phyloP scores from a whole-genome alignment of 2,329 filamentous ascomycete genomes.

The Pseudocercospora musae region DNA sequence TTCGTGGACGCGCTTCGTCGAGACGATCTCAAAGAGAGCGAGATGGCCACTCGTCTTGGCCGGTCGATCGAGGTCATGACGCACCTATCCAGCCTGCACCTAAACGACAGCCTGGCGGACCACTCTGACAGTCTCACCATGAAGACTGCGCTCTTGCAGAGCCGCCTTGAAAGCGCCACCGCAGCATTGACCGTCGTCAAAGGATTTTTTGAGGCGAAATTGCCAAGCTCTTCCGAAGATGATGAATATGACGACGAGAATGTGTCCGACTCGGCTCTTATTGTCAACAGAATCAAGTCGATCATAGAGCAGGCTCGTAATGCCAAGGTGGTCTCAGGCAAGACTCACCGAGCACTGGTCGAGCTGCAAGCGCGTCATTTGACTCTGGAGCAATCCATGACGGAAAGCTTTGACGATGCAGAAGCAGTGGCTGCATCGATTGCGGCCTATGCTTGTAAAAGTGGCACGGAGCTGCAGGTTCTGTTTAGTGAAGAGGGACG shows the following conservation, averaged over 20 bases:
- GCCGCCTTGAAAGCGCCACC: constrained; percentile 74
- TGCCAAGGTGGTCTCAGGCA: constrained; percentile 77
- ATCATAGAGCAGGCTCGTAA: constrained; percentile 74
- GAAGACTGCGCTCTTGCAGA: constrained; percentile 72
- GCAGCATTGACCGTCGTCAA: constrained; percentile 62
- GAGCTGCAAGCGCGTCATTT: constrained; percentile 75
- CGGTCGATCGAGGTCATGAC: constrained; percentile 78
- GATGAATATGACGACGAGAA: constrained; percentile 62
- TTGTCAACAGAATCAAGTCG: constrained; percentile 67
- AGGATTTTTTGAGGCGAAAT: constrained; percentile 63
- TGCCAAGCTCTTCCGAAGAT: constrained; percentile 46
- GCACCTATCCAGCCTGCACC: constrained; percentile 80
- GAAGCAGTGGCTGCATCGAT: constrained; percentile 64
- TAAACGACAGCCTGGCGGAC: constrained; percentile 65
- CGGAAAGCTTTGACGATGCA: constrained; percentile 66
- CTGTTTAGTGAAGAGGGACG: constrained; percentile 71
- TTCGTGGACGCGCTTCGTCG: constrained; percentile 82
- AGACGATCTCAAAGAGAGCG: constrained; percentile 81
- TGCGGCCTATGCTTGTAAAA: constrained; percentile 61
- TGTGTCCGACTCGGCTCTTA: constrained; percentile 49
- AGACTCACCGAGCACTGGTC: constrained; percentile 71
- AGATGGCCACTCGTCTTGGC: constrained; percentile 76
- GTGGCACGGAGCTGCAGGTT: constrained; percentile 64
- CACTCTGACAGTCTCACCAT: constrained; percentile 79
- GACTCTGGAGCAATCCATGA: constrained; percentile 65